Base-by-base conservation (phyloP, 2,329 filamentous ascomycete genomes). In the Pseudogymnoascus sp. region DNA sequence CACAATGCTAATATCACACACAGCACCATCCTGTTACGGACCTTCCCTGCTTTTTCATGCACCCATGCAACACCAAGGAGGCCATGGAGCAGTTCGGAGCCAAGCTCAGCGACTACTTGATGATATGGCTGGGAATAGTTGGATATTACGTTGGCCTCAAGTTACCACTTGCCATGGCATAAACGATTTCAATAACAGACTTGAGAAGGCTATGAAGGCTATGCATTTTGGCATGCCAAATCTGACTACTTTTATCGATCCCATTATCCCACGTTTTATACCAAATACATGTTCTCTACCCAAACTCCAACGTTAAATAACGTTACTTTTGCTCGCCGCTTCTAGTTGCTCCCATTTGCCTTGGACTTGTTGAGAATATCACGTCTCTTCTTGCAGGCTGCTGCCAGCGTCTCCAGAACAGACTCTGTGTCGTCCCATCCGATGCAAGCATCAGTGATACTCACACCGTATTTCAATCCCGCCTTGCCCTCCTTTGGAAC, bases 361-460 rank as follows among this genome's bases (percentile, higher is more conserved):
- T 55, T 33, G 25, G 40, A 12, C 21, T 45, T 8, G 45, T 31
- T 33, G 48, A 55, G 6, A 15, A 55, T 55, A 33, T 55, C 48
- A 55, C 48, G 48, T 55, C 91, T 83, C 73, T 87, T 83, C 72
- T 87, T 86, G 61, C 97, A 90, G 29, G 92, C 89, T 60, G 86
- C 82, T 15, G 93, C 93, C 48, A 99, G 83, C 59, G 80, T 80
- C 67, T 88, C 87, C 9, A 97, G 84, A 1, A 93, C 88, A 0
- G 78, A 77, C 69, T 92, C 87, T 3, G 94, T 97, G 69, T 95
- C 90, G 65, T 93, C 86, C 93, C 92, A 97, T 75, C 87, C 82
- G 73, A 99, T 97, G 77, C 94, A 99, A 58, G 94, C 93, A 76
- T 99, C 94, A 0, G 94, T 99, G 75, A 97, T 97, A 74, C 89